A percentile compares a stretch with the other conserved stretches of the same genome.
These are phyloP conservation scores for Nemania sp. DNA, from an alignment of 2,329 filamentous ascomycete species.

Conservation along the genomic window DNA sequence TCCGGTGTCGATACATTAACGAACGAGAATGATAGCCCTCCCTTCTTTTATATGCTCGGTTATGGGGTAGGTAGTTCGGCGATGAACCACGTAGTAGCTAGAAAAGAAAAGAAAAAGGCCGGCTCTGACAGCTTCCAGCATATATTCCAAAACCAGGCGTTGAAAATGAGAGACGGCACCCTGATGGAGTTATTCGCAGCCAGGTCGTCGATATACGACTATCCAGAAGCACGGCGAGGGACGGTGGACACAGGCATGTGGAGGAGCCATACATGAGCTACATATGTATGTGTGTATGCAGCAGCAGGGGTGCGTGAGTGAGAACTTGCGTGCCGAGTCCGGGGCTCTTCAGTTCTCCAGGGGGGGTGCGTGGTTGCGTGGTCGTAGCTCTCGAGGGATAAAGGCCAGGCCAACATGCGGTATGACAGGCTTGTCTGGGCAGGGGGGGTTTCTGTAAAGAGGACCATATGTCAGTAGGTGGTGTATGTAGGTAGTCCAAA, in stretches of 20 bases:
- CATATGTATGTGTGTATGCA: slow-evolving; percentile 48
- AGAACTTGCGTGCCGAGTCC: slow-evolving; percentile 38
- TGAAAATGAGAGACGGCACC: slow-evolving; percentile 37
- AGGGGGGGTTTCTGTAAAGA: slow-evolving; percentile 36
- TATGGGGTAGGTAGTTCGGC: slow-evolving; percentile 31
- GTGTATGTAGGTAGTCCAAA: slow-evolving; percentile 31
- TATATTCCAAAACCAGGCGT: slow-evolving; percentile 22
- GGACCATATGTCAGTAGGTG: slow-evolving; percentile 36
- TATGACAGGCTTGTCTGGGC: slow-evolving; percentile 41
- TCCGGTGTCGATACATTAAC: slow-evolving; percentile 33
- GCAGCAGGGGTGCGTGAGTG: slow-evolving; percentile 42
- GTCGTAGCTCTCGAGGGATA: slow-evolving; percentile 38
- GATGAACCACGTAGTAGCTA: slow-evolving; percentile 37
- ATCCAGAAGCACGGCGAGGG: slow-evolving; percentile 41
- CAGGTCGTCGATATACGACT: slow-evolving; percentile 40
- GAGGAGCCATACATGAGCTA: slow-evolving; percentile 43
- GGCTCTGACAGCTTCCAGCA: slow-evolving; percentile 33
- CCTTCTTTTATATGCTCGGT: slow-evolving; percentile 35
- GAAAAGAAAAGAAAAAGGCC: slow-evolving; percentile 28
- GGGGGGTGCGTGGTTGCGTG: slow-evolving; percentile 20
- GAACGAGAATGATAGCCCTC: slow-evolving; percentile 26
- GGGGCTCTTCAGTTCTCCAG: slow-evolving; percentile 39
- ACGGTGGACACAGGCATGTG: slow-evolving; percentile 41
- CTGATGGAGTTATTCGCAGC: slow-evolving; percentile 37
- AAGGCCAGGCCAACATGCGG: slow-evolving; percentile 36